phyloP scores from a whole-genome alignment of 2,329 filamentous ascomycete species.

The Diaporthe citrichinensis region DNA sequence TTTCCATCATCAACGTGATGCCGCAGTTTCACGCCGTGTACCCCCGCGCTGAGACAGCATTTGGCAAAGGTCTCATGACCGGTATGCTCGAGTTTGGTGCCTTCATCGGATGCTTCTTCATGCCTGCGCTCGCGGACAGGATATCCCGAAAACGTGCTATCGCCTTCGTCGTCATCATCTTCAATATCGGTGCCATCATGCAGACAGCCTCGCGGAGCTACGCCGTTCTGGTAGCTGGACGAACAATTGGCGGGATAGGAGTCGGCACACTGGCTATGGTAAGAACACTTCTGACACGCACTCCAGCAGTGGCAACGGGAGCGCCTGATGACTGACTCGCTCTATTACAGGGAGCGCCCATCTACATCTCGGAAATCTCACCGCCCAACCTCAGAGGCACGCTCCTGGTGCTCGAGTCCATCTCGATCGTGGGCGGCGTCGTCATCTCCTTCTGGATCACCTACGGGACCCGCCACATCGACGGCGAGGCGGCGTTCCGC shows the following conservation, averaged over 20 bases:
- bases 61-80: slow-evolving; percentile 58
- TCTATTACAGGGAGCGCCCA: slow-evolving; percentile 43
- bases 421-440: slow-evolving; percentile 66
- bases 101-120: slow-evolving; percentile 53
- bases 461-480: slow-evolving; percentile 63
- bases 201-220: slow-evolving; percentile 50
- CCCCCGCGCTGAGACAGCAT: slow-evolving; percentile 49
- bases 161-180: slow-evolving; percentile 55
- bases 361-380: slow-evolving; percentile 52
- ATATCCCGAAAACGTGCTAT: slow-evolving; percentile 60
- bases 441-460: slow-evolving; percentile 68
- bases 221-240: slow-evolving; percentile 47
- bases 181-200: slow-evolving; percentile 59
- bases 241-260: slow-evolving; percentile 50
- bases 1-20: slow-evolving; percentile 65
- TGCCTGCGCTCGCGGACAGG: slow-evolving; percentile 56
- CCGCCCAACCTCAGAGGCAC: slow-evolving; percentile 56
- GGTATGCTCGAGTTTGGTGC: slow-evolving; percentile 59
- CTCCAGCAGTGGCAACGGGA: not conserved
- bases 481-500: slow-evolving; percentile 51
- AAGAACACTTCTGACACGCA: slow-evolving; percentile 5
- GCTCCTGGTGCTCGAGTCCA: slow-evolving; percentile 63
- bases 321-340: not conserved
- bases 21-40: slow-evolving; percentile 57
- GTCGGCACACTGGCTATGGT: slow-evolving; percentile 50